phyloP scores from a whole-genome alignment of 805 yeast genomes.

The Yamadazyma endophytica region DNA sequence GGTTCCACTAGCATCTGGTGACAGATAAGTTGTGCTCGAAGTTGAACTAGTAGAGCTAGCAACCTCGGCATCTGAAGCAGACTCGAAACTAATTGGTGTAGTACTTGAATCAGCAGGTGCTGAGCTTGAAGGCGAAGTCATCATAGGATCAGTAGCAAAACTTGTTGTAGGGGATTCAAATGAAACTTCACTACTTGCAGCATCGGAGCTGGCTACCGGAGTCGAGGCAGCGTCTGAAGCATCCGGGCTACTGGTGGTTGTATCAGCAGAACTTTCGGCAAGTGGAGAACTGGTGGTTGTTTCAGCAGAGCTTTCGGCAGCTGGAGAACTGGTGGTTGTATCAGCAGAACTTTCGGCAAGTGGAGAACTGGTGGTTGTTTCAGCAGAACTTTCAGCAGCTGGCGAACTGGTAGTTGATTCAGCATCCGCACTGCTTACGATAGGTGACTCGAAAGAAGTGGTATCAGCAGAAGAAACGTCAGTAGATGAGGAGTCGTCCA shows the following conservation, averaged over 20 bases:
- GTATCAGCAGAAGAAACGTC: slow-evolving; percentile 3
- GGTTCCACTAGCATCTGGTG: too few species aligned
- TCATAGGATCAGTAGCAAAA: too few species aligned
- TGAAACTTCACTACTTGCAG: not conserved
- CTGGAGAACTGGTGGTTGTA: not conserved
- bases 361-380: slow-evolving; percentile 1
- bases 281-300: slow-evolving; percentile 2
- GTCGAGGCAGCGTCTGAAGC: not conserved
- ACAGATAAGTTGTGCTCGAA: too few species aligned
- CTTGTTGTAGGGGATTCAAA: too few species aligned
- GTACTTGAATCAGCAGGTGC: too few species aligned
- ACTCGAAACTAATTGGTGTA: too few species aligned
- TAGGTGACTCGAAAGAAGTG: slow-evolving; percentile 1
- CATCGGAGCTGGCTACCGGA: not conserved
- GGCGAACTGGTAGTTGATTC: slow-evolving; percentile 4
- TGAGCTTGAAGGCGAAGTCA: too few species aligned
- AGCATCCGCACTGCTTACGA: slow-evolving; percentile 3
- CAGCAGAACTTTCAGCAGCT: slow-evolving; percentile 1
- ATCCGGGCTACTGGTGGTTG: not conserved
- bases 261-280: slow-evolving; percentile 1
- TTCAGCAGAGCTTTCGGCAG: slow-evolving; percentile 1
- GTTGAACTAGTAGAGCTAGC: too few species aligned
- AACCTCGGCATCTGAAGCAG: too few species aligned
- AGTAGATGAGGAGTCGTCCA: slow-evolving; percentile 2
- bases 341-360: slow-evolving; percentile 1